Conservation (phyloP, 495 filamentous ascomycete species). For the Bacidia gigantensis region DNA sequence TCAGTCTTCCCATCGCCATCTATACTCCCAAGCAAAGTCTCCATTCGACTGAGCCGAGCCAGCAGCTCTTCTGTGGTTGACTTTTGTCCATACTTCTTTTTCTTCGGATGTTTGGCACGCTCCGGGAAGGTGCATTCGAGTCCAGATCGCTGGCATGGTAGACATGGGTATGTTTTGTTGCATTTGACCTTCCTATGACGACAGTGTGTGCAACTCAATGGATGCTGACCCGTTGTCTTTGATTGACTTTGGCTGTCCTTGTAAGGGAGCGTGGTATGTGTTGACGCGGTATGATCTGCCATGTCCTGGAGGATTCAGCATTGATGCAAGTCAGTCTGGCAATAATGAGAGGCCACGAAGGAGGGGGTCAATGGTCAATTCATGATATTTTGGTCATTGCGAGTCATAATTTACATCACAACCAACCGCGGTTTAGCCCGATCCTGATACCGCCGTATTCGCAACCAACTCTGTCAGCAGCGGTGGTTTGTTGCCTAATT, state of each 20-base stretch:
- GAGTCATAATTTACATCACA: neutral
- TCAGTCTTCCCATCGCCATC: slow-evolving; percentile 32
- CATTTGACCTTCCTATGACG: slow-evolving; percentile 52
- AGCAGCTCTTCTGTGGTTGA: slow-evolving; percentile 31
- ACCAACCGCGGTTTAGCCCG: neutral
- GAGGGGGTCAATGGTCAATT: neutral
- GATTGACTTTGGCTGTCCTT: neutral
- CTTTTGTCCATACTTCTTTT: slow-evolving; percentile 16
- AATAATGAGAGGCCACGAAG: neutral
- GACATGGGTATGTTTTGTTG: slow-evolving; percentile 52
- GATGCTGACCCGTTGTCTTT: slow-evolving; percentile 14
- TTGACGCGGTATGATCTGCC: neutral
- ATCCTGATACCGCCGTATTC: neutral
- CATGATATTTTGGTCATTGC: neutral
- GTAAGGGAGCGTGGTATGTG: neutral
- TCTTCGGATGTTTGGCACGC: slow-evolving; percentile 12
- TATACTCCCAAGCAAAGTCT: slow-evolving; percentile 42
- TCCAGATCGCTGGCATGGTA: slow-evolving; percentile 49
- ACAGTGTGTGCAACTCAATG: slow-evolving; percentile 43
- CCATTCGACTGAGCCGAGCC: slow-evolving; percentile 38
- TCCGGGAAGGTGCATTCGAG: slow-evolving; percentile 42
- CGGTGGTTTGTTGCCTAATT: too few relatives aligned
- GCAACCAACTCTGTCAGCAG: neutral
- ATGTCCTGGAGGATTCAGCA: too few relatives aligned
- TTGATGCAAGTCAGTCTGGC: too few relatives aligned